Evolutionary conservation across 2,329 filamentous ascomycete genomes (phyloP).

Genomic region (Trichoderma sp.): DNA sequence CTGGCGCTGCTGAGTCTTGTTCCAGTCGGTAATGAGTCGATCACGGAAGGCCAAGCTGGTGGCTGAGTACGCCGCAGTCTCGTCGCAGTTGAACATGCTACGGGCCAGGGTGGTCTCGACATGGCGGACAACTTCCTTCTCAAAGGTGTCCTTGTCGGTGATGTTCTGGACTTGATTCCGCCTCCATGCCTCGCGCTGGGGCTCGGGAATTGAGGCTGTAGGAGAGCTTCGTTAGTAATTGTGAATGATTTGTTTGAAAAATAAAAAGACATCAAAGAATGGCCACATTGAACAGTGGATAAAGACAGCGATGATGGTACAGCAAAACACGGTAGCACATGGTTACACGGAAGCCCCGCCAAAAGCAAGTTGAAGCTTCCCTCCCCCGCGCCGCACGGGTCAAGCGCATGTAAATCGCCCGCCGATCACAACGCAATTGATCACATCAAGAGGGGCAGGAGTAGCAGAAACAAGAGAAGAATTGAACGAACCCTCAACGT

Average conservation of each 20-base stretch:
- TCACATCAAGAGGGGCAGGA: neutral
- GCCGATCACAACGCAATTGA: neutral
- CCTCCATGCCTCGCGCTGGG: slow-evolving; percentile 79
- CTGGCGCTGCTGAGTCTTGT: slow-evolving; percentile 95
- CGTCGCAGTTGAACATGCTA: slow-evolving; percentile 98
- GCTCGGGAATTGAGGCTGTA: slow-evolving; percentile 78
- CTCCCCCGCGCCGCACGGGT: slow-evolving; percentile 7
- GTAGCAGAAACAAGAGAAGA: neutral
- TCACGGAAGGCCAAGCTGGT: slow-evolving; percentile 92
- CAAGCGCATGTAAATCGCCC: neutral
- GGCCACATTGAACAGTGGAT: neutral
- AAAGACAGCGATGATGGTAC: neutral
- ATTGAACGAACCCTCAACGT: slow-evolving; percentile 70
- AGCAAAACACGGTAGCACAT: neutral
- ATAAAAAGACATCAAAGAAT: neutral
- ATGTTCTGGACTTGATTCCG: slow-evolving; percentile 67
- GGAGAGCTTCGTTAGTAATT: neutral
- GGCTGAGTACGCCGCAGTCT: slow-evolving; percentile 87
- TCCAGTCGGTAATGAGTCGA: slow-evolving; percentile 92
- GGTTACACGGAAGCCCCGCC: slow-evolving; percentile 21
- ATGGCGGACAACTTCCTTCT: slow-evolving; percentile 86
- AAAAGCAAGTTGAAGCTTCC: slow-evolving; percentile 9
- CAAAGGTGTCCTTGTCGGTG: slow-evolving; percentile 77
- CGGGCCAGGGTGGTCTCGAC: slow-evolving; percentile 95
- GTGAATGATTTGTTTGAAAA: neutral